These are phyloP conservation scores for Aphanomyces cochlioides DNA, from an alignment of 352 stramenopile species.

Conservation along the genomic window DNA sequence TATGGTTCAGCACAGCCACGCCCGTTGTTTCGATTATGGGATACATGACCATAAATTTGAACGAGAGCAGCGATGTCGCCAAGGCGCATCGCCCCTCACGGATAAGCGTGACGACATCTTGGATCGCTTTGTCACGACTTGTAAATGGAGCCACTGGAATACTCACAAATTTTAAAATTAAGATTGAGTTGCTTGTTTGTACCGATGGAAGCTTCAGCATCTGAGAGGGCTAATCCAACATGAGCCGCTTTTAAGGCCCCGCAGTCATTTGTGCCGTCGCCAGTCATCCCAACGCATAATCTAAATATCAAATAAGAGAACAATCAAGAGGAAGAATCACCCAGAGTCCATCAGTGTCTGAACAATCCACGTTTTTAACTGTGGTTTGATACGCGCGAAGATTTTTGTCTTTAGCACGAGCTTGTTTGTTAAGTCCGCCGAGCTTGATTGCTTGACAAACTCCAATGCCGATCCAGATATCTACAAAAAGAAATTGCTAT, in stretches of 20 bases:
- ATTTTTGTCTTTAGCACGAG: conserved; percentile 58
- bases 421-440: conserved; percentile 2
- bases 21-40: conserved; percentile 82
- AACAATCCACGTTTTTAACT: conserved; percentile 80
- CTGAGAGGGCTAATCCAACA: conserved; percentile 83
- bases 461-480: no score
- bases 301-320: not conserved
- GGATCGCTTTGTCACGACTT: conserved; percentile 75
- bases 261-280: conserved; percentile 84
- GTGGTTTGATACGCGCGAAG: conserved; percentile 67
- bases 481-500: no score
- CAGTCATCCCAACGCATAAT: conserved; percentile 60
- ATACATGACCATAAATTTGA: conserved; percentile 93
- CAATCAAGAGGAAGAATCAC: not conserved
- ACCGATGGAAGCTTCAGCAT: conserved; percentile 78
- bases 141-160: conserved; percentile 84
- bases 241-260: conserved; percentile 89
- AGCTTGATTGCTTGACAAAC: no score
- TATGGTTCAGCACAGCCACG: conserved; percentile 58
- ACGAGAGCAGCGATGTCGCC: conserved; percentile 82
- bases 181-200: no score
- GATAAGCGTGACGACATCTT: conserved; percentile 78
- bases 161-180: no score
- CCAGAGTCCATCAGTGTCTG: conserved; percentile 54
- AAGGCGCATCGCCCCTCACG: conserved; percentile 86